Evolutionary conservation across 305 asterid species (phyloP).

Genomic region (Nicotiana rustica): DNA sequence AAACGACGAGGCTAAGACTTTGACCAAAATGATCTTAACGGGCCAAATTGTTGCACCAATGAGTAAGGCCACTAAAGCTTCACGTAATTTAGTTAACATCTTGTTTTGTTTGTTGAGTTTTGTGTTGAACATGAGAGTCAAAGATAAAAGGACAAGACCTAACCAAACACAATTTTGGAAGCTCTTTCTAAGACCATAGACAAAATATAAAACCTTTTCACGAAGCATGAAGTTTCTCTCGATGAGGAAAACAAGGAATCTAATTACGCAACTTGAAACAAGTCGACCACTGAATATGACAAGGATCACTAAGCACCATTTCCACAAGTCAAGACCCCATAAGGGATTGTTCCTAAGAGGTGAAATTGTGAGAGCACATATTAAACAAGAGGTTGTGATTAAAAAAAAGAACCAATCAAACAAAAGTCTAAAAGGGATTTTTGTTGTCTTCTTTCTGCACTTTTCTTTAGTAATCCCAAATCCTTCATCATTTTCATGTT

Average conservation of each 20-base stretch:
- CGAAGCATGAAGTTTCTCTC: conserved; percentile 67
- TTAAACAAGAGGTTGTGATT: conserved; percentile 46
- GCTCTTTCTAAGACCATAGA: conserved; percentile 60
- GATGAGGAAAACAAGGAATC: conserved; percentile 49
- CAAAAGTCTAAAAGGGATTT: conserved; percentile 41
- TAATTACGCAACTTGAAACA: conserved; percentile 58
- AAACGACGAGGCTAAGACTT: conserved; percentile 66
- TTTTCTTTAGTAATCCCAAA: conserved; percentile 40
- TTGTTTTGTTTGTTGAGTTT: conserved; percentile 49
- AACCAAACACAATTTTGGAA: conserved; percentile 67
- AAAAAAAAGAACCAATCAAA: conserved; percentile 54
- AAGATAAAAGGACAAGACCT: conserved; percentile 57
- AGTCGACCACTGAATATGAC: conserved; percentile 66
- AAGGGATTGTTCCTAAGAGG: conserved; percentile 40
- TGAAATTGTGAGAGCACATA: conserved; percentile 53
- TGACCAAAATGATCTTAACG: conserved; percentile 61
- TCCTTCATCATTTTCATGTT: conserved; percentile 22
- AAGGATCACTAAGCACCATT: conserved; percentile 59
- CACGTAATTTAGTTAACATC: conserved; percentile 47
- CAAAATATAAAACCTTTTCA: conserved; percentile 66
- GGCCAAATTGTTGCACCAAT: conserved; percentile 67
- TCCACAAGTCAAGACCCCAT: conserved; percentile 60
- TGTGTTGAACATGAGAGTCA: conserved; percentile 58
- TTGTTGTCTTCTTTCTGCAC: conserved; percentile 34
- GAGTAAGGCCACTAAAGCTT: conserved; percentile 53